Base-by-base conservation (phyloP, 345 rosid genomes). In the Salix suchowensis region DNA sequence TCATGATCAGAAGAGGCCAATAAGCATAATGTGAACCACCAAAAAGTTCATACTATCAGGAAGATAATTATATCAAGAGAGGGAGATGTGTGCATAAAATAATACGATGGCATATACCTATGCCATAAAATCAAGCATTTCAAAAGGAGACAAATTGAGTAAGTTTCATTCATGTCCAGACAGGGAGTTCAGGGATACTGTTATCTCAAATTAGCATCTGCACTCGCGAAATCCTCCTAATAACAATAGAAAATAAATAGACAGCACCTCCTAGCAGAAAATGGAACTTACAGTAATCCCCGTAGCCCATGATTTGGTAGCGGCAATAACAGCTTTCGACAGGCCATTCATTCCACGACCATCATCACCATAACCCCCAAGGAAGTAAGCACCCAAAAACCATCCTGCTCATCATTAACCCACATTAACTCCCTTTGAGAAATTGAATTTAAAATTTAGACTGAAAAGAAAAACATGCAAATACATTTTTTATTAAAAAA, bases 301-400 rank as follows among this genome's bases (percentile, higher is more conserved):
- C 40, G 84, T 46, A 72, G 88, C 86, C 98, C 98, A 95, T 7
- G 98, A 91, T 85, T 91, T 95, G 19, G 89, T 84, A 11, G 96
- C 90, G 79, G 98, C 92, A 68, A 86, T 21, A 65, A 89, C 75
- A 13, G 94, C 92, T 79, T 89, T 90, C 4, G 94, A 85, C 34
- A 75, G 78, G 60, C 98, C 98, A 67, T 90, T 95, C 90, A 81
- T 85, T 73, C 98, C 96, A 42, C 96, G 85, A 3, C 98, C 98
- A 9, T 95, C 98, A 67, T 89, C 96, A 1, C 84, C 87, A 80
- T 89, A 93, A 5, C 93, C 98, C 18, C 98, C 98, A 58, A 95
- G 88, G 87, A 95, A 93, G 85, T 93, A 93, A 37, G 98, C 98
- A 79, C 97, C 88, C 77, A 95, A 80, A 80, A 91, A 91, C 98